Evolutionary conservation across 345 rosid species (phyloP).

Genomic region (Boechera stricta): DNA sequence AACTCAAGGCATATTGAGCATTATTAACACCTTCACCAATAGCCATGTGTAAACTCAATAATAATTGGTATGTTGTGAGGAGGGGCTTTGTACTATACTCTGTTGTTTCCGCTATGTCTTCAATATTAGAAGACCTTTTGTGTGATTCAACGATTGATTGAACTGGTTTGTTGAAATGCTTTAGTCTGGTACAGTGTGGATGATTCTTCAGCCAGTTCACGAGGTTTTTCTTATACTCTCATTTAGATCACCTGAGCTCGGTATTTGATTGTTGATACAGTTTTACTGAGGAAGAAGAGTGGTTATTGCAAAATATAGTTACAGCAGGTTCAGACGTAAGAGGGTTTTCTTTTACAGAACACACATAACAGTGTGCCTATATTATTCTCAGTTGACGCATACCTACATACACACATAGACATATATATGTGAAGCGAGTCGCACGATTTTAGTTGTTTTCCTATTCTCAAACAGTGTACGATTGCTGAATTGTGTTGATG

Average conservation of each 20-base stretch:
- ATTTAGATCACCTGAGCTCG: neutral
- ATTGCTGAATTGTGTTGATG: no score
- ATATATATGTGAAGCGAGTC: no score
- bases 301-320: neutral
- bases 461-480: constrained; percentile 52
- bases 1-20: constrained; percentile 39
- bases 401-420: neutral
- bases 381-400: neutral
- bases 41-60: constrained; percentile 18
- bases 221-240: constrained; percentile 5
- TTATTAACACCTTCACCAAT: neutral
- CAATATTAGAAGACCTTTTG: neutral
- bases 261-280: neutral
- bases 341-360: neutral
- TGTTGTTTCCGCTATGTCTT: neutral
- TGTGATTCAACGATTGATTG: constrained; percentile 3
- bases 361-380: no score
- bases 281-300: neutral
- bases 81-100: constrained; percentile 3
- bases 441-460: neutral
- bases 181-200: neutral
- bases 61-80: constrained; percentile 29
- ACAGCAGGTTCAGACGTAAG: neutral
- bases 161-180: constrained; percentile 12
- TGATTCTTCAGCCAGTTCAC: neutral